Evolutionary conservation across 768 basidiomycete species (phyloP), one percentile per base, ranked within the genome.

Genomic region (Kwoniella dejecticola): DNA sequence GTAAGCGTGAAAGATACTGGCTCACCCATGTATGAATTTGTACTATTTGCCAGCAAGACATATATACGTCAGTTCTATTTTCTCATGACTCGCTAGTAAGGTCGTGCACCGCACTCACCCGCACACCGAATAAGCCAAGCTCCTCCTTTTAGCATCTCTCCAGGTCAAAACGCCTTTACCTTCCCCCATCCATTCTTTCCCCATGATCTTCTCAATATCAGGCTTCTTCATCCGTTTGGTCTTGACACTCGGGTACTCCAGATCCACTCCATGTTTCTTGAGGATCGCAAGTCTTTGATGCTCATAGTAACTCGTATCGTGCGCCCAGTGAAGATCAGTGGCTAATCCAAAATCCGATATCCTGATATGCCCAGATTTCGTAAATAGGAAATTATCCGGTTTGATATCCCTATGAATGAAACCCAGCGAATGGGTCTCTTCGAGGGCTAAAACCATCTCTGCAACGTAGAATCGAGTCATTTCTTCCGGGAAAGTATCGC

Each of bases 331-430:
- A 57, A 75, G 66, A 47, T 87, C 91, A 82, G 80, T 96, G 84
- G 94, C 94, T 68, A 98, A 82, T 38, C 95, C 95, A 77, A 98
- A 97, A 80, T 97, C 95, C 75, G 89, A 90, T 60, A 98, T 85
- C 79, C 87, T 88, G 79, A 99, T 89, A 81, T 98, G 94, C 11
- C 94, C 95, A 64, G 90, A 83, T 57, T 89, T 88, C 79, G 90
- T 89, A 81, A 98, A 94, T 54, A 98, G 83, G 82, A 97, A 98
- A 79, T 98, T 97, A 80, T 94, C 90, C 70, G 92, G 90, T 80
- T 96, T 94, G 81, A 97, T 94, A 82, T 99, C 95, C 63, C 95
- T 86, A 82, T 98, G 95, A 73, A 98, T 96, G 81, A 94, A 98
- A 10, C 94, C 94, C 70, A 90, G 87, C 77, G 87, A 88, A 57